These are phyloP conservation scores for Podospora conica DNA, from an alignment of 495 filamentous ascomycete genomes.

Conservation along the genomic window DNA sequence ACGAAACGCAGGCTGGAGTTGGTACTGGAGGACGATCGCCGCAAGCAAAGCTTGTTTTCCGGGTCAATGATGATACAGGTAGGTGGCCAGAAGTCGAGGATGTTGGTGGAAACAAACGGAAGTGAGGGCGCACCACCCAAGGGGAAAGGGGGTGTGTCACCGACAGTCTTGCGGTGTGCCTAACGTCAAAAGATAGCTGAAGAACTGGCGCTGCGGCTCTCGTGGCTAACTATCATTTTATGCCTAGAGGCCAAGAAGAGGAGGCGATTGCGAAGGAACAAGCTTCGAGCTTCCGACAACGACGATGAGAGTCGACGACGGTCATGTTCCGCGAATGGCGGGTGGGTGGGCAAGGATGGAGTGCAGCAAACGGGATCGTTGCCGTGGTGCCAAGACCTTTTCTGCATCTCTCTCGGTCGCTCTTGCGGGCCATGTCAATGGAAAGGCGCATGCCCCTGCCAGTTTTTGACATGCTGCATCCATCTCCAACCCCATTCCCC, in stretches of 20 bases:
- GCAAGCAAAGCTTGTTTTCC: neutral
- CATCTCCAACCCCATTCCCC: slow-evolving; percentile 8
- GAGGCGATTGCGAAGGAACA: neutral
- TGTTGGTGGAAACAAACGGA: neutral
- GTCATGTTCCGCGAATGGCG: neutral
- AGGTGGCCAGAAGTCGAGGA: neutral
- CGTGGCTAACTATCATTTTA: neutral
- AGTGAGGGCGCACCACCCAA: neutral
- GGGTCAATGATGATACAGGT: neutral
- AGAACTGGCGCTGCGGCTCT: neutral
- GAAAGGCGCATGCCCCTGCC: slow-evolving; percentile 27
- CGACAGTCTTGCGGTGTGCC: neutral
- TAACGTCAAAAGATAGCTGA: neutral
- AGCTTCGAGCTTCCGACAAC: no score
- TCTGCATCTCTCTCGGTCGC: neutral
- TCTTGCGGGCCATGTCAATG: slow-evolving; percentile 26
- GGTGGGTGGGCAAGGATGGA: neutral
- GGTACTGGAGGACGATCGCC: no score
- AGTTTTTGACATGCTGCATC: slow-evolving; percentile 9
- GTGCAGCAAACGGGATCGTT: neutral
- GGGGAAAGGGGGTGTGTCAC: neutral
- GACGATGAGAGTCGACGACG: neutral
- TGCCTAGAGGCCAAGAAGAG: neutral
- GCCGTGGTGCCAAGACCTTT: neutral
- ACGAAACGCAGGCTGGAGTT: neutral